Evolutionary conservation across 164 flowering plant genomes (phyloP).

Genomic region (Kingdonia uniflora): DNA sequence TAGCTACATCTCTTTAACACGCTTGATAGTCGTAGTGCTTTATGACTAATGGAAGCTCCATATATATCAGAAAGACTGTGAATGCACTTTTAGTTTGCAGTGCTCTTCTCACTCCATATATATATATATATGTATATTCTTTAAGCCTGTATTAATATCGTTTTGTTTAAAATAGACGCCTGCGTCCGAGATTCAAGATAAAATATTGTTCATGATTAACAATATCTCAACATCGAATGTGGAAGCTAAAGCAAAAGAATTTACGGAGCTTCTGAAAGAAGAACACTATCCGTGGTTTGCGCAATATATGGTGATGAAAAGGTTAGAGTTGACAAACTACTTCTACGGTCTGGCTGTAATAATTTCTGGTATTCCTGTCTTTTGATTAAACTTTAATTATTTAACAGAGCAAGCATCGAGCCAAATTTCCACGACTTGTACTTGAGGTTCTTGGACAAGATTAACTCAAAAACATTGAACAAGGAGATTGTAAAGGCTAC

Average conservation of each 20-base stretch:
- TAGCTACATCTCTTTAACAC: too few relatives aligned
- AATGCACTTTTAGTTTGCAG: too few relatives aligned
- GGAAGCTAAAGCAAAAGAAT: constrained; percentile 83
- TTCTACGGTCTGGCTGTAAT: not conserved
- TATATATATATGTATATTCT: not conserved
- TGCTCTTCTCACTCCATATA: not conserved
- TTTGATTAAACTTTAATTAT: constrained; percentile 2
- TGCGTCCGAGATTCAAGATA: constrained; percentile 78
- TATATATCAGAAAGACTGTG: too few relatives aligned
- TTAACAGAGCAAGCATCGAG: constrained; percentile 90
- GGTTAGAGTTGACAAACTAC: constrained; percentile 30
- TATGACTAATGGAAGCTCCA: too few relatives aligned
- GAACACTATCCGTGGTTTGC: constrained; percentile 93
- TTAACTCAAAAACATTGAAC: constrained; percentile 56
- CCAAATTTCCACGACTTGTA: constrained; percentile 96
- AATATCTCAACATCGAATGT: constrained; percentile 66
- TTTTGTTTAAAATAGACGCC: constrained; percentile 56
- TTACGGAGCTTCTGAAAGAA: constrained; percentile 65
- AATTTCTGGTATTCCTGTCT: not conserved
- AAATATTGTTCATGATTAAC: constrained; percentile 79
- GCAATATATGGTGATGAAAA: constrained; percentile 96
- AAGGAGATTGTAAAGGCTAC: constrained; percentile 79
- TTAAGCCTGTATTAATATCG: not conserved
- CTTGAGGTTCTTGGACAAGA: constrained; percentile 86
- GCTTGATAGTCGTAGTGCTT: too few relatives aligned